Evolutionary conservation across 805 yeast genomes (phyloP), one percentile per base, ranked within the genome.

Genomic region (Metschnikowia continentalis): DNA sequence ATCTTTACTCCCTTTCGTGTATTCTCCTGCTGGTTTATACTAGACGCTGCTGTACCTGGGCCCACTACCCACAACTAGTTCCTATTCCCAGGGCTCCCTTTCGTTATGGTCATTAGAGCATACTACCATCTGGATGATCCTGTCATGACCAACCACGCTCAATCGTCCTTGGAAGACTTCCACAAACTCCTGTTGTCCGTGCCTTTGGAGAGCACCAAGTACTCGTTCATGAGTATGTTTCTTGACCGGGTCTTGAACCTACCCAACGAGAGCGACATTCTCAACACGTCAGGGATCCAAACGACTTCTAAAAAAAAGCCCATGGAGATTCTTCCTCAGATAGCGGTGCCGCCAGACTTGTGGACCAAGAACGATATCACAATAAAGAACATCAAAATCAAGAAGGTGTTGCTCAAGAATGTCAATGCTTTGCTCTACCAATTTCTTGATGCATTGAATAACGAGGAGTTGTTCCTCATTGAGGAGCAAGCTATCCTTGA

Each of bases 281-380:
- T 60, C 47, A 49, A 48, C 33, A 47, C 54, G 4, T 32, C 47
- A 26, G 46, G 38, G 26, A 14, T 13, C 11, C 15, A 30, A 5
- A 19, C 42, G 26, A 38, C 17, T 2, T n/a, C 43, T 20, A 13
- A 32, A 44, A 42, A n/a, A 30, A 15, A 38, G 35, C 42, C 32
- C 5, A 50, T 53, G 14, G 75, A 71, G 42, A 56, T 71, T 15
- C 50, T 73, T 35, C 71, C 73, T 23, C 67, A 63, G 36, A 58
- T 73, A 2, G 55, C 59, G 2, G 58, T 73, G 10, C 77, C 78
- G 4, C 50, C 49, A 20, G 76, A 73, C 52, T 52, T 71, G 20
- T 74, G 78, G 78, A 56, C 68, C 32, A 54, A 57, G 32, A 67
- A 66, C 19, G 68, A 67, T 10, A 60, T 72, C 8, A 50, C 51